Evolutionary conservation across 495 filamentous ascomycete species (phyloP), one percentile per base, ranked within the genome.

Genomic region (Penicillium arizonense): DNA sequence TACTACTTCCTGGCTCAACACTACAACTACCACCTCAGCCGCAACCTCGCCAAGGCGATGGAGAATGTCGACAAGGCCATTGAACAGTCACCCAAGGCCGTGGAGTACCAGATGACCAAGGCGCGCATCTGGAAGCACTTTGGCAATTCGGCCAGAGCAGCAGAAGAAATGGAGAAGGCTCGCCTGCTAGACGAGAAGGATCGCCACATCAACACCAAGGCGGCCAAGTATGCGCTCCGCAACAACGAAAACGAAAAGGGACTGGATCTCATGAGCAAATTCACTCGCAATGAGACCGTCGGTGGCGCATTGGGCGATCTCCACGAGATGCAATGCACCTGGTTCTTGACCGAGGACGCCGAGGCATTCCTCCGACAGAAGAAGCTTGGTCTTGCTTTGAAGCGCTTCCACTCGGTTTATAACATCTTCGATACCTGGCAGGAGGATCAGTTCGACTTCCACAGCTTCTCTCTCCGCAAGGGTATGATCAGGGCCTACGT

Each of bases 401-500:
- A 99, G 75, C 84, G 94, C 32, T 92, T 94, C 63, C 86, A 88
- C 52, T 79, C 87, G 2, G 82, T 96, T 47, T 87, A 84, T 68
- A 90, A 93, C 71, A 91, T 97, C 51, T 97, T 99, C 59, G 93
- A 97, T 26, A 84, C 88, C 36, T 99, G 94, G 94, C 86, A 95
- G 57, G 94, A 99, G 58, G 94, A 99, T 59, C 94, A 99, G 61
- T 97, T 96, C 61, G 94, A 99, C 65, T 99, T 99, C 78, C 94
- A 99, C 74, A 89, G 84, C 69, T 99, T 97, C 73, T 97, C 92
- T 7, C 76, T 97, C 6, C 80, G 92, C 9, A 97, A 97, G 71
- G 94, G 95, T 5, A 93, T 96, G 77, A 88, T 97, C 52, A 77
- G 94, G 41, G 90, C 95, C 0, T 99, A 99, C 63, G 77, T 97